Base-by-base conservation (phyloP, 2,329 filamentous ascomycete genomes). In the Trichoderma koningii region DNA sequence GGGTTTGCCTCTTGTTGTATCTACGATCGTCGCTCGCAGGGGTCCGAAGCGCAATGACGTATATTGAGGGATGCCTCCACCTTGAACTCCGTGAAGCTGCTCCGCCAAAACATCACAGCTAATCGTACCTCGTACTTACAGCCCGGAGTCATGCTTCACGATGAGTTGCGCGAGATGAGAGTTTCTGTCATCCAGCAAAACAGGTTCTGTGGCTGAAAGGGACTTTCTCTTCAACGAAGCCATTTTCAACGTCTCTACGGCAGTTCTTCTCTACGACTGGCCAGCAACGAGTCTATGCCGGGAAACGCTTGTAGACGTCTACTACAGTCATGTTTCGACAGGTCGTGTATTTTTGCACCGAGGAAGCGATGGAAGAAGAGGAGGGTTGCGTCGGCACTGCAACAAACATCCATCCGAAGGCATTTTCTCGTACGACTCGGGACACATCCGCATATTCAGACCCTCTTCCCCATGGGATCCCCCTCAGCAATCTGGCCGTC, bases 1-100 rank as follows among this genome's bases (percentile, higher is more conserved):
- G 55, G 21, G 41, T 30, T 42, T 44, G 57, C 19, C 21, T 6
- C 55, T 45, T 48, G 41, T 30, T 59, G 50, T 63, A 63, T 63
- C 60, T 63, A 63, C 60, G 60, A 63, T 63, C 50, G 41, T 63
- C 60, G 60, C 41, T 15, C 51, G 6, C 28, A 53, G 51, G 60
- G 57, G 47, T 14, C 6, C 47, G 41, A 30, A 55, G 64, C 50
- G 44, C 48, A 61, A 65, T 65, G 64, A 65, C 64, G 64, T 65
- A 61, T 42, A 23, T 51, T 26, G 41, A 23, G 57, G 56, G 50
- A 38, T 30, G 14, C 44, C 47, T 52, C 47, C 62, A 47, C 53
- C 45, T 48, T 57, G 26, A 4, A 34, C 30, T 41, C 21, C 30
- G 52, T 42, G 15, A 57, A 53, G 48, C 41, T 52, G 47, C 10